A percentile compares a stretch with the other conserved stretches of the same genome.
Conservation (phyloP, 1,139 yeast species). For the Pichia sp. region DNA sequence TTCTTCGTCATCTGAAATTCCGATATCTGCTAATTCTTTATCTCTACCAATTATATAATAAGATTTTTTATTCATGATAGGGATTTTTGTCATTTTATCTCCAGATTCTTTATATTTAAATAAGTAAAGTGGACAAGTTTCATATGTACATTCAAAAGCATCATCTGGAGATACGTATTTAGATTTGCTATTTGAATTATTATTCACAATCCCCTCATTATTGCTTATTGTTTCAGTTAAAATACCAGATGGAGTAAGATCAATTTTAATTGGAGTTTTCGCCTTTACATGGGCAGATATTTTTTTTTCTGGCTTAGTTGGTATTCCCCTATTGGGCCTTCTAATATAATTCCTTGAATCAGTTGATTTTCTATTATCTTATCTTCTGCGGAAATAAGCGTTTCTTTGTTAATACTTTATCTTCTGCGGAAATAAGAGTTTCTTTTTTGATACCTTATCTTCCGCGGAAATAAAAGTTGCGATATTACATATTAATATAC, state of each 20-base stretch:
- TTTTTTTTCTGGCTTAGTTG: neutral
- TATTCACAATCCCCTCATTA: neutral
- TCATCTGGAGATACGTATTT: constrained; percentile 23
- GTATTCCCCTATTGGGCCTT: neutral
- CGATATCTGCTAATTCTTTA: constrained; percentile 37
- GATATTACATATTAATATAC: too few species aligned
- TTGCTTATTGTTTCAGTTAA: constrained; percentile 9
- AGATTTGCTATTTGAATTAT: neutral
- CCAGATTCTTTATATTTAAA: constrained; percentile 13
- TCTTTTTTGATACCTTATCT: too few species aligned
- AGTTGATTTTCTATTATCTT: too few species aligned
- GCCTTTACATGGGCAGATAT: too few species aligned
- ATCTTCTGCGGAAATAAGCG: too few species aligned
- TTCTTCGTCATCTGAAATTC: constrained; percentile 27
- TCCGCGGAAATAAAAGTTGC: too few species aligned
- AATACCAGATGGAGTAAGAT: constrained; percentile 25
- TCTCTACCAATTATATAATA: constrained; percentile 42
- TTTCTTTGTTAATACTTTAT: too few species aligned
- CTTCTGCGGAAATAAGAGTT: too few species aligned
- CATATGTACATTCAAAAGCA: constrained; percentile 15
- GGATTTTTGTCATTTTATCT: constrained; percentile 15
- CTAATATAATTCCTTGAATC: neutral
- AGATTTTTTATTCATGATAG: constrained; percentile 21
- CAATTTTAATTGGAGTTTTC: constrained; percentile 15
- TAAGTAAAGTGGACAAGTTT: constrained; percentile 16